These are phyloP conservation scores for Grosmannia huntii DNA, from an alignment of 2,329 filamentous ascomycete genomes.

Conservation along the genomic window DNA sequence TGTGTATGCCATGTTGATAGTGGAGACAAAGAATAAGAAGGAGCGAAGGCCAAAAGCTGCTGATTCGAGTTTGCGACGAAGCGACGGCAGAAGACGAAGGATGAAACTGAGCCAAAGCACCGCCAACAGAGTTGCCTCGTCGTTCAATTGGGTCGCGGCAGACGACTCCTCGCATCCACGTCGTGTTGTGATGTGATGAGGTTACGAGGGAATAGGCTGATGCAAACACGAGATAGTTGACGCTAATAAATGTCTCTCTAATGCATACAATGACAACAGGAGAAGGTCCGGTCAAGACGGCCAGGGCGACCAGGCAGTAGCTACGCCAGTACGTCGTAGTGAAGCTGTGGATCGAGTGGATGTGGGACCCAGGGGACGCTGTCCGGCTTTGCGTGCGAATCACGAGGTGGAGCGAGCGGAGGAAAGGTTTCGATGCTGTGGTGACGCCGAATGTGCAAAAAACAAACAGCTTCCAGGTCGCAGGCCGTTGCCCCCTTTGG, in stretches of 20 bases:
- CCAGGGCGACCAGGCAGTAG: not conserved
- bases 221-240: not conserved
- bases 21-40: conserved; percentile 1
- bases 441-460: not conserved
- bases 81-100: not conserved
- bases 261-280: not conserved
- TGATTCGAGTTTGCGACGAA: not conserved
- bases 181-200: not conserved
- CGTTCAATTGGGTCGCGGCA: not conserved
- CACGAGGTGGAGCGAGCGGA: not conserved
- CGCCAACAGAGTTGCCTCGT: not conserved
- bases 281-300: not conserved
- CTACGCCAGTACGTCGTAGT: not conserved
- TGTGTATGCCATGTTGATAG: conserved; percentile 66
- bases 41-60: not conserved
- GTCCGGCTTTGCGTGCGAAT: not conserved
- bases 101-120: not conserved
- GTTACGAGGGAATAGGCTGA: not conserved
- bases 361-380: not conserved
- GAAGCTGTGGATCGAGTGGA: not conserved
- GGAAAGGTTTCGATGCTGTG: not conserved
- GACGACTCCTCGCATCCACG: not conserved
- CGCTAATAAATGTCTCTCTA: not conserved
- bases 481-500: not conserved
- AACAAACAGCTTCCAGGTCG: conserved; percentile 1